Base-by-base conservation (phyloP, 1,284 basidiomycete genomes). In the Termitomyces sp. region DNA sequence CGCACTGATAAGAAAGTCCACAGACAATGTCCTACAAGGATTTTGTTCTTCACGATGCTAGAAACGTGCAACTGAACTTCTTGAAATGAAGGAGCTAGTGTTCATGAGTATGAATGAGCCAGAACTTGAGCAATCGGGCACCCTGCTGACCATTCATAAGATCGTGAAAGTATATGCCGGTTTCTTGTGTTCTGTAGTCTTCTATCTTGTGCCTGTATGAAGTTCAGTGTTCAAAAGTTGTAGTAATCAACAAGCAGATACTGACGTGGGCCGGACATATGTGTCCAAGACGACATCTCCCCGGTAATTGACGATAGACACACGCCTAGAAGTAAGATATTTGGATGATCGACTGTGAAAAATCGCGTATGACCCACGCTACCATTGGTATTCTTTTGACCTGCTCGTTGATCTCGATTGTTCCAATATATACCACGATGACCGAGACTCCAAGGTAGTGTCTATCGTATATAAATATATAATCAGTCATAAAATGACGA, bases 1-100 rank as follows among this genome's bases (percentile, higher is more conserved):
- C 73, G 48, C 61, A 82, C 82, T 50, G 81, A 80, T 55, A 83
- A 67, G 60, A 81, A 78, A 28, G 73, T 67, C 81, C 81, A 83
- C 13, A 84, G 64, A 30, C 70, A 68, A 61, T 84, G 77, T 36
- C 83, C 82, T 31, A 84, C 73, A 45, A 84, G 65, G 31, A 83
- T 75, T 64, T 80, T 82, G 54, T 73, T 69, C 12, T 64, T 66
- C 36, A 83, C 71, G 42, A 79, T 61, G 9, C 64, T 63, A 13
- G 73, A 71, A 5, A 82, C 79, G 24, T 66, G 68, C 19, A 69
- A 65, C 62, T 80, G 78, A 12, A 82, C 77, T 50, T 76, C 71
- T 48, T 70, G 65, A 62, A 82, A 81, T 10, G 65, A 59, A 15
- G 79, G 76, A 19, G 79, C 82, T 82, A 26, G 39, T 19, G 34